Conservation (phyloP, 1,139 yeast genomes). For the Hemisphaericaspora subhashii region DNA sequence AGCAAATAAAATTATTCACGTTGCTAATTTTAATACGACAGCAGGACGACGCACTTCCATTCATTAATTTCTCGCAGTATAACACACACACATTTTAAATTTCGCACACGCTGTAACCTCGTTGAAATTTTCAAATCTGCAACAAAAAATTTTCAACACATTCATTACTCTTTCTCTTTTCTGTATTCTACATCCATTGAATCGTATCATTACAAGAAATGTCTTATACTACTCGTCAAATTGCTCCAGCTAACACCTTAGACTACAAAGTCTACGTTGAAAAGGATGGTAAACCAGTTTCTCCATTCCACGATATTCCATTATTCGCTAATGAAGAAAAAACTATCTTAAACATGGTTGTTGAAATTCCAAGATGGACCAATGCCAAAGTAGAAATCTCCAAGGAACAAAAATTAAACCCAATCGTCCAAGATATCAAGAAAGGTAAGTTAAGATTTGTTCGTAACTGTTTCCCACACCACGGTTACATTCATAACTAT, state of each 20-base stretch:
- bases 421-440: slow-evolving; percentile 90
- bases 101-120: neutral
- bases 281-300: slow-evolving; percentile 47
- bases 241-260: slow-evolving; percentile 89
- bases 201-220: slow-evolving; percentile 25
- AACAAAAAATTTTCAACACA: neutral
- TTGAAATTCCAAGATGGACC: slow-evolving; percentile 95
- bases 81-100: too few species aligned
- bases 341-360: slow-evolving; percentile 80
- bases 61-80: too few species aligned
- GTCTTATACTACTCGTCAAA: slow-evolving; percentile 78
- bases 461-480: slow-evolving; percentile 92
- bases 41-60: too few species aligned
- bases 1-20: too few species aligned
- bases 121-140: neutral
- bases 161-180: neutral
- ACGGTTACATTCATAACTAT: slow-evolving; percentile 93
- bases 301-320: slow-evolving; percentile 85
- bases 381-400: slow-evolving; percentile 92
- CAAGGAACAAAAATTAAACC: slow-evolving; percentile 73
- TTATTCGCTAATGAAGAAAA: slow-evolving; percentile 61
- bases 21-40: too few species aligned
- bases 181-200: neutral
- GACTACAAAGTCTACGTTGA: slow-evolving; percentile 77
- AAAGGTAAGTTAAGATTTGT: slow-evolving; percentile 86